These are phyloP conservation scores for Botrytis sinoallii DNA, from an alignment of 2,329 filamentous ascomycete species.

Conservation along the genomic window DNA sequence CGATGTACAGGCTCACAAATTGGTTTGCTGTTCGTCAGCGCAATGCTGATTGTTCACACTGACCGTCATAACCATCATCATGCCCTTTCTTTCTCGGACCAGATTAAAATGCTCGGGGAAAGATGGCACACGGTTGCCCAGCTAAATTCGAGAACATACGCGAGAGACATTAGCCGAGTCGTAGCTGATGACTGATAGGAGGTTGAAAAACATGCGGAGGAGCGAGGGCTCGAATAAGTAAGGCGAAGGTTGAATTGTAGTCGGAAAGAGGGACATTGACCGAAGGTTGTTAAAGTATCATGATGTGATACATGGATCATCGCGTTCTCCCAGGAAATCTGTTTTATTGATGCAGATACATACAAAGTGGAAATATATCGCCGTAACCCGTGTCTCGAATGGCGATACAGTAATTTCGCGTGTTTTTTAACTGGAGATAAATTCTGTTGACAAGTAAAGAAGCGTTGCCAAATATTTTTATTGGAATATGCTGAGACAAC, in stretches of 20 bases:
- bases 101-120: background rate
- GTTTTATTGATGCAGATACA: background rate
- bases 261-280: background rate
- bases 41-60: background rate
- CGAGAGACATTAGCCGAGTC: background rate
- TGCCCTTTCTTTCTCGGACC: background rate
- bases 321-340: background rate
- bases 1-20: background rate
- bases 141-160: background rate
- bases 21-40: background rate
- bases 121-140: background rate
- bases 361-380: background rate
- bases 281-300: background rate
- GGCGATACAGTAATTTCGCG: background rate
- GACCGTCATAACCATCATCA: background rate
- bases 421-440: background rate
- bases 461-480: background rate
- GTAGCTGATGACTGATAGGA: background rate
- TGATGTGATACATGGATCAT: background rate
- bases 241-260: background rate
- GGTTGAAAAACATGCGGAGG: background rate
- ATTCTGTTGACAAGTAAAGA: background rate
- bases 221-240: background rate
- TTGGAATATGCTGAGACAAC: background rate
- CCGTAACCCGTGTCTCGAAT: background rate